Conservation (phyloP, 75 land plant genomes). For the Pinus tabuliformis region DNA sequence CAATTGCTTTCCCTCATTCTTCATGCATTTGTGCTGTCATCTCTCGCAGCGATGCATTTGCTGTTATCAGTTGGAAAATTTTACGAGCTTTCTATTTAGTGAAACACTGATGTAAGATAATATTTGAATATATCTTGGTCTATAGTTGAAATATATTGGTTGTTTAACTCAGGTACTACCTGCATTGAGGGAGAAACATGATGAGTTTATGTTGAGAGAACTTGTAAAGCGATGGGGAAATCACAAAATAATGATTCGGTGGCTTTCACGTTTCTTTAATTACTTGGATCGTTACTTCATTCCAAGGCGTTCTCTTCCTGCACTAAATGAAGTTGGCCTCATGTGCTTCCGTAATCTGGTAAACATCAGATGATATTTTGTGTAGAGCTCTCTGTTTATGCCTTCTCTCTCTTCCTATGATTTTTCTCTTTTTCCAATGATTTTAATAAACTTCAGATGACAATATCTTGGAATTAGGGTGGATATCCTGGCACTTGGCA, state of each 20-base stretch:
- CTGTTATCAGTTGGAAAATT: too few relatives aligned
- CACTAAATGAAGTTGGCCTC: conserved; percentile 86
- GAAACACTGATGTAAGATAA: too few relatives aligned
- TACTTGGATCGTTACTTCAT: conserved; percentile 93
- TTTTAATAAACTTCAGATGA: background rate
- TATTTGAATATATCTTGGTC: too few relatives aligned
- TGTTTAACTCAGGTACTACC: conserved; percentile 68
- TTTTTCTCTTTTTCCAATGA: background rate
- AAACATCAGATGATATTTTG: background rate
- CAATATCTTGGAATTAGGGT: background rate
- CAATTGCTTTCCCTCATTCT: too few relatives aligned
- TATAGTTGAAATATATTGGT: background rate
- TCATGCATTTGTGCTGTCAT: too few relatives aligned
- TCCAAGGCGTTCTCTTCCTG: conserved; percentile 82
- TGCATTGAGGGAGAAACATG: conserved; percentile 87
- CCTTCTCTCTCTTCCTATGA: background rate
- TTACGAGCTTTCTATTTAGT: too few relatives aligned
- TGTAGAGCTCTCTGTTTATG: background rate
- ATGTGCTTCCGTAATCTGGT: conserved; percentile 86
- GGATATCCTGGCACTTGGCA: background rate
- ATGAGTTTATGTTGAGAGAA: conserved; percentile 94
- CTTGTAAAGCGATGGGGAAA: conserved; percentile 91
- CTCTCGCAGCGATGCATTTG: too few relatives aligned
- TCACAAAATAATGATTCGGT: conserved; percentile 93
- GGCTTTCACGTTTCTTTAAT: conserved; percentile 90